Conservation (phyloP, 148 eudicot genomes). For the Diospyros lotus region DNA sequence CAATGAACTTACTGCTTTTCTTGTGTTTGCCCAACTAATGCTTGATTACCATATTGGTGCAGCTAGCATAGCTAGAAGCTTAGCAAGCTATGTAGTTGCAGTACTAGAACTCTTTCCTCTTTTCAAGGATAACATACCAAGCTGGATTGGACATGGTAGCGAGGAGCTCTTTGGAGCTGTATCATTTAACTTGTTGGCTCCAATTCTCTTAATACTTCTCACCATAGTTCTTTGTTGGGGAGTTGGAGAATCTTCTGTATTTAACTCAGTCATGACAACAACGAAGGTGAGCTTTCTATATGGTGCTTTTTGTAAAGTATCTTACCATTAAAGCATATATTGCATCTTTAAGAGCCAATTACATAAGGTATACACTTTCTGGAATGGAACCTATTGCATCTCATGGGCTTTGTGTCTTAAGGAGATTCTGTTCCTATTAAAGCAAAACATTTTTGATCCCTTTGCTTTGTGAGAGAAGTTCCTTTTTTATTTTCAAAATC, state of each 20-base stretch:
- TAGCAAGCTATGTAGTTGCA: constrained; percentile 69
- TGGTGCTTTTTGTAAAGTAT: constrained; percentile 1
- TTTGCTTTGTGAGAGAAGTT: background rate
- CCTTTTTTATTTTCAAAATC: too few species aligned
- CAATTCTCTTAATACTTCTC: constrained; percentile 57
- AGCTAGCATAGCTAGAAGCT: constrained; percentile 96
- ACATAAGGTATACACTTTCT: background rate
- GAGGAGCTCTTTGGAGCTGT: constrained; percentile 49
- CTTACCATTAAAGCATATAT: background rate
- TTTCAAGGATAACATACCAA: constrained; percentile 67
- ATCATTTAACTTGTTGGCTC: constrained; percentile 75
- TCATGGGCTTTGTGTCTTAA: background rate
- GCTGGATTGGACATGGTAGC: constrained; percentile 88
- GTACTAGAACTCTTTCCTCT: constrained; percentile 68
- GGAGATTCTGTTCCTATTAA: background rate
- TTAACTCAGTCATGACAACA: constrained; percentile 78
- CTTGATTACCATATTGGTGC: constrained; percentile 98
- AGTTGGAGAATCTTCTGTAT: constrained; percentile 84
- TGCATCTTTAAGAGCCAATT: background rate
- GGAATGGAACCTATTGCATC: background rate
- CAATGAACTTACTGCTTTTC: constrained; percentile 96
- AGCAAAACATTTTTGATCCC: background rate
- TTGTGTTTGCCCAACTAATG: constrained; percentile 92
- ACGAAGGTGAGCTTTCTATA: constrained; percentile 56
- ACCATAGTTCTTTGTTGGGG: constrained; percentile 78